Conservation (phyloP, 2,329 filamentous ascomycete genomes). For the Calonectria naviculata region DNA sequence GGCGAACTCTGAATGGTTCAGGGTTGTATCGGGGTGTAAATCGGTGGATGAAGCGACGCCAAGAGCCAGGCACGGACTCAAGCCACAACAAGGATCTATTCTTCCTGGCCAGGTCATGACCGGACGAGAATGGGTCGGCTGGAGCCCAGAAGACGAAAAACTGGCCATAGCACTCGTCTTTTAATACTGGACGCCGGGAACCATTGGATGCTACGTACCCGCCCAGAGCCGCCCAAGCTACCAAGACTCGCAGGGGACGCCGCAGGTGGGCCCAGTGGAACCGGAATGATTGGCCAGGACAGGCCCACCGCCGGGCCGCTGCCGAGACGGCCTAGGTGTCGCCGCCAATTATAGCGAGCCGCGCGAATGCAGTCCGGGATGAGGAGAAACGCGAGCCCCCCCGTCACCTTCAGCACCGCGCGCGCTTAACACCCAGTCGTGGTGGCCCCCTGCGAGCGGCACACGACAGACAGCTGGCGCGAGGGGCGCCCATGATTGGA, state of each 20-base stretch:
- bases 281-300: slow-evolving; percentile 32
- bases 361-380: slow-evolving; percentile 27
- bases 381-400: slow-evolving; percentile 28
- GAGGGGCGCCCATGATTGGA: not conserved
- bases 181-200: not conserved
- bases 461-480: not conserved
- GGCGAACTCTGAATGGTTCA: not conserved
- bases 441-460: not conserved
- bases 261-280: slow-evolving; percentile 35
- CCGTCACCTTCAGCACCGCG: not conserved
- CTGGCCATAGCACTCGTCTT: not conserved
- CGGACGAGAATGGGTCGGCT: slow-evolving; percentile 20
- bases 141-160: slow-evolving; percentile 1
- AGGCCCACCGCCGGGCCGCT: slow-evolving; percentile 25
- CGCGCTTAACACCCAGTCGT: slow-evolving; percentile 28
- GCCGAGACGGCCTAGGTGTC: slow-evolving; percentile 19
- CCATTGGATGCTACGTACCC: slow-evolving; percentile 20
- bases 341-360: slow-evolving; percentile 34
- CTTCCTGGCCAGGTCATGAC: not conserved
- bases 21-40: not conserved
- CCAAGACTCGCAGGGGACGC: not conserved
- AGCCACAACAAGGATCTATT: not conserved
- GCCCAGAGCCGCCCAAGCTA: slow-evolving; percentile 13
- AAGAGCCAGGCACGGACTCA: not conserved
- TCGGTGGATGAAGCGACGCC: not conserved